phyloP scores from a whole-genome alignment of 2,329 filamentous ascomycete genomes.

The Neonectria sp. region DNA sequence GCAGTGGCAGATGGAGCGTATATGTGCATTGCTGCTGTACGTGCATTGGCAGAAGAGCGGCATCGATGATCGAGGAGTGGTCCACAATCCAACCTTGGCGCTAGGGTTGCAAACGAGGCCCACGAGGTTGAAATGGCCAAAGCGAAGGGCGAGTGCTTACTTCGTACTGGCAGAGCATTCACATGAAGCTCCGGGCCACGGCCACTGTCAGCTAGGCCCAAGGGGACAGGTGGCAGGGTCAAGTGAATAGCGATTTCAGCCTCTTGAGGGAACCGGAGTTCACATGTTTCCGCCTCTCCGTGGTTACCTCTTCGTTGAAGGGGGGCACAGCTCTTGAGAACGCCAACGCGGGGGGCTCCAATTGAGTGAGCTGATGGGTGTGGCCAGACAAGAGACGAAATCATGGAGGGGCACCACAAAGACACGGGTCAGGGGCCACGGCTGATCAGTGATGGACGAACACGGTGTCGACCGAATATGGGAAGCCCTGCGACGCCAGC shows the following conservation, averaged over 20 bases:
- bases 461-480: conserved; percentile 27
- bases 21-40: conserved; percentile 10
- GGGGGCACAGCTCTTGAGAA: not conserved
- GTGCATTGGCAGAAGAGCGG: conserved; percentile 14
- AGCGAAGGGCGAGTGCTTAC: not conserved
- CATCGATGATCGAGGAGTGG: not conserved
- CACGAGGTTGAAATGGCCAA: conserved; percentile 9
- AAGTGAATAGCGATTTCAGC: not conserved
- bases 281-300: not conserved
- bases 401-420: conserved; percentile 11
- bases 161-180: no score
- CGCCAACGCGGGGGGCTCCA: conserved; percentile 6
- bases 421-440: conserved; percentile 8
- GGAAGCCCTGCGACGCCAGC: conserved; percentile 31
- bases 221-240: not conserved
- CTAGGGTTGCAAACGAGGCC: conserved; percentile 20
- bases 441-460: conserved; percentile 8
- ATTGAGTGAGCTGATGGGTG: conserved; percentile 16
- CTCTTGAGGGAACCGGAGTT: not conserved
- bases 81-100: conserved; percentile 12
- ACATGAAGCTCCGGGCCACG: not conserved
- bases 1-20: conserved; percentile 6
- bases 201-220: not conserved
- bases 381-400: conserved; percentile 25
- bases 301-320: not conserved